A percentile compares a stretch with the other conserved stretches of the same genome.
phyloP scores from a whole-genome alignment of 2,329 filamentous ascomycete species.

The Diplodia intermedia region DNA sequence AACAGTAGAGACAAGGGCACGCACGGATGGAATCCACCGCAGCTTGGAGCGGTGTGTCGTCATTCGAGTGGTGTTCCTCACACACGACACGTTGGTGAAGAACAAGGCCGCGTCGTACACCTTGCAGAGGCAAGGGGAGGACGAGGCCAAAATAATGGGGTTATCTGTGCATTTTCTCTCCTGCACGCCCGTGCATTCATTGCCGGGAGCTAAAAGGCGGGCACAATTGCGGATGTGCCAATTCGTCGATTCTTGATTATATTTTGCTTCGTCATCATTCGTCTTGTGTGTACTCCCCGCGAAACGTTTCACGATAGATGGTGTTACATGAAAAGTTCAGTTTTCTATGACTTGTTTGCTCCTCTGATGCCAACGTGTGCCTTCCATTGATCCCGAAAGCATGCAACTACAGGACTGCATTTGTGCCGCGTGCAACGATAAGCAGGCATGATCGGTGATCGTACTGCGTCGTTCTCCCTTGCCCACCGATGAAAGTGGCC shows the following conservation, averaged over 20 bases:
- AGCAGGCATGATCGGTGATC: constrained; percentile 9
- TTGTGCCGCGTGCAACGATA: constrained; percentile 9
- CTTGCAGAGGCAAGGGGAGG: not conserved
- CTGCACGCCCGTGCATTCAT: not conserved
- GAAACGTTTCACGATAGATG: constrained; percentile 19
- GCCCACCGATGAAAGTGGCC: not conserved
- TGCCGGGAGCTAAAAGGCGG: not conserved
- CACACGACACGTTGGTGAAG: not conserved
- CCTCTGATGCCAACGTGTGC: not conserved
- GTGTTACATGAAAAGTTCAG: constrained; percentile 11
- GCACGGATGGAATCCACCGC: not conserved
- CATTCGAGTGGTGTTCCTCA: not conserved
- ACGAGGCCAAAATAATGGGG: not conserved
- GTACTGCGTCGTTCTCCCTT: constrained; percentile 10
- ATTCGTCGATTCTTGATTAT: constrained; percentile 18
- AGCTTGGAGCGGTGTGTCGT: constrained; percentile 4
- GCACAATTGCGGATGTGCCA: not conserved
- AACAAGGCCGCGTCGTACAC: not conserved
- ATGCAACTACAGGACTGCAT: constrained; percentile 5
- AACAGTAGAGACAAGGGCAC: not conserved
- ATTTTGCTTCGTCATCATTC: not conserved
- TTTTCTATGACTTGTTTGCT: constrained; percentile 22
- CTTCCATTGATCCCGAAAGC: constrained; percentile 5
- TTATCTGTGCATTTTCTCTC: not conserved
- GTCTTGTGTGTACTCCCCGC: not conserved